Evolutionary conservation across 78 protist genomes (phyloP), one percentile per base, ranked within the genome.

Genomic region (Dictyostelium purpureum): DNA sequence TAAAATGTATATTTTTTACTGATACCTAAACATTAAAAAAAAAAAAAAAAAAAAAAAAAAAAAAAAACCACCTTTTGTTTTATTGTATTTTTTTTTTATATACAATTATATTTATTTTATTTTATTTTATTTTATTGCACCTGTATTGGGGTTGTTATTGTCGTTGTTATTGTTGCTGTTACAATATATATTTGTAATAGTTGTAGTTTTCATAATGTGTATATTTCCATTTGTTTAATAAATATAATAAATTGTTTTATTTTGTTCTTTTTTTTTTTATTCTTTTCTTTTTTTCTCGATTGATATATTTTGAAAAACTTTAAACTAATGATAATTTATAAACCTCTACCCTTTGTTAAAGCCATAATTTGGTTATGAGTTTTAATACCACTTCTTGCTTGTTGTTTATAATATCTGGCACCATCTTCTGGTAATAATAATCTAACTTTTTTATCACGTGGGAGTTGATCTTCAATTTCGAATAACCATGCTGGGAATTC

Each of bases 351-450:
- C 71, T 71, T 71, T 6, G 90, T 83, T 47, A 76, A 57, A 26
- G 26, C 42, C 90, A 83, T 83, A 42, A 83, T 83, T 26, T 52
- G 37, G 11, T 83, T 83, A 54, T 57, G 70, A 51, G 67, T 19
- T 59, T 85, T 85, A 47, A 85, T 85, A 26, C 47, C 6, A 24
- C 73, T 43, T 73, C 82, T 85, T 18, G 77, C 38, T 40, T 43
- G 31, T 85, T 85, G 92, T 61, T 85, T 85, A 61, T 6, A 85
- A 52, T 85, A 85, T 43, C 92, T 52, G n/a, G 31, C 59, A 47
- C 82, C 92, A 73, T 70, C 92, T 24, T 42, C 92, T 26, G 92
- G 83, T 73, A 82, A 56, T 42, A 85, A 73, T 52, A 85, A 28
- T 57, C 42, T 70, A 31, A 85, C 92, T 73, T 59, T 59, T 61